Evolutionary conservation across 352 stramenopile genomes (phyloP), one percentile per base, ranked within the genome.

Genomic region (Phytopythium ostracodes): DNA sequence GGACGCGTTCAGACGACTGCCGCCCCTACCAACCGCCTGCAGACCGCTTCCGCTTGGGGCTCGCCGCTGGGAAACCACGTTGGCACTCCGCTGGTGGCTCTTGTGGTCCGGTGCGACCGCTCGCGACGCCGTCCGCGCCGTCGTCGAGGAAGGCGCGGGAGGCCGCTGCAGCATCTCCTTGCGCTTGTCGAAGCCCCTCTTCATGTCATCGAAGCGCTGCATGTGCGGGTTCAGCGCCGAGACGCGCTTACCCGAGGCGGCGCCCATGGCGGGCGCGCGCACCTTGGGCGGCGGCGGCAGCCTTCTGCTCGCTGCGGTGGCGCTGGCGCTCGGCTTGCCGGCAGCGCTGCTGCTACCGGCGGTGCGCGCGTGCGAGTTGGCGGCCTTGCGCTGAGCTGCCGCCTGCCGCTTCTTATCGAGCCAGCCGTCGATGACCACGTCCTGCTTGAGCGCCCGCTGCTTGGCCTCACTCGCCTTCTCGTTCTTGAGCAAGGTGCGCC

Each of bases 361-460:
- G 42, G 56, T 52, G 36, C 70, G 68, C 0, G 72, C 66, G 29
- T 78, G 75, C 12, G 70, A 72, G 20, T 58, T 80, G 18, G 68
- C 50, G 2, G 51, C 64, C 59, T 86, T 87, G 20, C 81, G 77
- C 51, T 90, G 79, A 25, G 68, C 77, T 2, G 79, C 79, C 0
- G 81, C 81, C 15, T 84, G 72, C 0, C 74, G 69, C 67, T 89
- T 91, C 58, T 84, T 85, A 36, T 88, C 77, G 47, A 91, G 73
- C 81, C 81, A 91, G 14, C 72, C 76, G 51, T 87, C 77, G 73
- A 91, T 89, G 14, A 91, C 77, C 22, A 91, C 70, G 51, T 91
- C 81, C 58, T 91, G 81, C 55, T 88, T 88, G 14, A 65, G 65
- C 29, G 66, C 52, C 56, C 80, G 70, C 17, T 77, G 56, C 24